Evolutionary conservation across 768 basidiomycete genomes (phyloP), one percentile per base, ranked within the genome.

Genomic region (Wakefieldia striispora): DNA sequence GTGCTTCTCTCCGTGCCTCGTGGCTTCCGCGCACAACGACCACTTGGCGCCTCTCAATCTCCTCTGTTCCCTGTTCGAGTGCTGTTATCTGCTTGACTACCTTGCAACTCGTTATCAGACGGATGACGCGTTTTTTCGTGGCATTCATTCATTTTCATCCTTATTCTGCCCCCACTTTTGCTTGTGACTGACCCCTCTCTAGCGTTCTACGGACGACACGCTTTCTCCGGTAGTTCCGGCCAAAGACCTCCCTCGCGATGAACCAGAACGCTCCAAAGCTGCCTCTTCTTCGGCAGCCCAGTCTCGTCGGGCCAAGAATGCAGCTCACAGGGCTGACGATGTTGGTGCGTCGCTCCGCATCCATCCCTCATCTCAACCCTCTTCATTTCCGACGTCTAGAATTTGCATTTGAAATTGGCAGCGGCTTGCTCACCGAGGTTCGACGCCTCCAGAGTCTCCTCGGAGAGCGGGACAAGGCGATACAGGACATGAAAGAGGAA

Each of bases 381-480:
- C 41, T 52, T 62, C 47, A 63, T 59, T 6, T 56, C 53, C 61
- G 51, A 47, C 55, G 58, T 62, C 64, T 72, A 89, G 95, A 97
- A 74, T 97, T 98, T 59, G 95, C 95, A 35, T 95, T 97, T 60
- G 95, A 98, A 74, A 98, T 98, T 49, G 95, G 95, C 7, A 94
- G 91, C 55, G 88, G 88, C 12, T 75, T 97, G 43, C 75, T 97
- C 26, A 88, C 88, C 8, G 95, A 98, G 72, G 92, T 97, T 40
- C 78, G 95, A 39, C 79, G 95, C 36, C 76, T 98, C 35, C 95
- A 98, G 63, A 87, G 86, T 50, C 77, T 98, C 50, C 81, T 97
- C 36, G 88, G 81, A 14, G 95, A 97, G 70, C 82, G 92, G 45
- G 95, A 97, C 70, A 92, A 93, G 68, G 89, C 88, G 17, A 83